Evolutionary conservation across 2,329 filamentous ascomycete genomes (phyloP).

Genomic region (Stachybotrys chlorohalonatus): DNA sequence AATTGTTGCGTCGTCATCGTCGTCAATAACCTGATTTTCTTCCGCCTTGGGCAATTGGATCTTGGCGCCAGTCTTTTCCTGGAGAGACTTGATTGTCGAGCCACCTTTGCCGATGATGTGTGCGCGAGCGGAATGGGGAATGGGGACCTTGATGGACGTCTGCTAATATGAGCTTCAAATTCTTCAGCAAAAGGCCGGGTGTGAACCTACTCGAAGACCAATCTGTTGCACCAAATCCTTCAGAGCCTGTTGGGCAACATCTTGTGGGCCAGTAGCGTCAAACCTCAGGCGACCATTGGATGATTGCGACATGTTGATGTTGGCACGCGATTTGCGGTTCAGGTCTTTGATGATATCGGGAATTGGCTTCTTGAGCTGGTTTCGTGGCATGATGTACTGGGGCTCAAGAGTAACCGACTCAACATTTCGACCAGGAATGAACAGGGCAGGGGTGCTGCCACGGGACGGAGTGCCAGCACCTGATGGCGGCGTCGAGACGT

Average conservation of each 20-base stretch:
- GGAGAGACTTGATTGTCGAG: slow-evolving; percentile 79
- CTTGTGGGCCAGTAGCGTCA: slow-evolving; percentile 74
- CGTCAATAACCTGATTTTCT: slow-evolving; percentile 42
- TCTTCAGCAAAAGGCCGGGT: not conserved
- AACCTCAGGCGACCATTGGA: slow-evolving; percentile 68
- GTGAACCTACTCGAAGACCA: slow-evolving; percentile 61
- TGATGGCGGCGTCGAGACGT: slow-evolving; percentile 54
- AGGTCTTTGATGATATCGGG: slow-evolving; percentile 82
- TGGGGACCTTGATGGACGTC: slow-evolving; percentile 60
- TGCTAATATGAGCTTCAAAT: slow-evolving; percentile 8
- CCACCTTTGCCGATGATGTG: slow-evolving; percentile 93
- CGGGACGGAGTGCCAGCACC: slow-evolving; percentile 36
- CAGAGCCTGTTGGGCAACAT: slow-evolving; percentile 77
- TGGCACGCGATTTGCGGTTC: slow-evolving; percentile 84
- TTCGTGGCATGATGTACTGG: slow-evolving; percentile 65
- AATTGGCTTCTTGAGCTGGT: slow-evolving; percentile 75
- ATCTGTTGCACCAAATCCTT: slow-evolving; percentile 85
- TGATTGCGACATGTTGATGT: slow-evolving; percentile 67
- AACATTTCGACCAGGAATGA: slow-evolving; percentile 73
- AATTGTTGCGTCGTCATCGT: slow-evolving; percentile 74
- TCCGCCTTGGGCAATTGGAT: slow-evolving; percentile 84
- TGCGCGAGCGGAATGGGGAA: slow-evolving; percentile 74
- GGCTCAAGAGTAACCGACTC: slow-evolving; percentile 68
- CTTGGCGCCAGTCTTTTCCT: slow-evolving; percentile 80
- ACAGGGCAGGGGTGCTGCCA: slow-evolving; percentile 41